phyloP scores from a whole-genome alignment of 2,329 filamentous ascomycete species.

The Xylaria sp. region DNA sequence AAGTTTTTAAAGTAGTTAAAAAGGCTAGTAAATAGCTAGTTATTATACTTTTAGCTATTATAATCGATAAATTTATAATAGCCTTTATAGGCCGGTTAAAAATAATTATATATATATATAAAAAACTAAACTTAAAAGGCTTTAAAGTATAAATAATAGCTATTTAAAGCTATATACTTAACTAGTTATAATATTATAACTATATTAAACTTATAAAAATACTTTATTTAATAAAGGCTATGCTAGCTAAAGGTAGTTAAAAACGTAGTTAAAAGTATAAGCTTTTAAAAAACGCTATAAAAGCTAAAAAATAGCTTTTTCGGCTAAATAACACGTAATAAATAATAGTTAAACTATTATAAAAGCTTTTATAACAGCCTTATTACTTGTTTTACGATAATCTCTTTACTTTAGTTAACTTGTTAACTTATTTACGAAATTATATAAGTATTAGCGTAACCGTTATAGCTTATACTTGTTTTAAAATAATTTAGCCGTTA shows the following conservation, averaged over 20 bases:
- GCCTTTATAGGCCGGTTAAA: no score
- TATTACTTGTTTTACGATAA: conserved; percentile 14
- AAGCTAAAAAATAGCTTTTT: neutral
- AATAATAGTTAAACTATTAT: neutral
- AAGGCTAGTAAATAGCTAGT: no score
- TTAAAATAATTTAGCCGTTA: neutral
- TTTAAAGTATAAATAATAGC: no score
- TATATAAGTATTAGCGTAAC: conserved; percentile 17
- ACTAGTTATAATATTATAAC: conserved; percentile 1
- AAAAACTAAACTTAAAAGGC: no score
- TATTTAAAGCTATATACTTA: neutral
- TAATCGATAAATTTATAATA: no score
- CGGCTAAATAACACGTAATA: conserved; percentile 9
- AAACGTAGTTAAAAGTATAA: no score
- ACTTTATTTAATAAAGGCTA: neutral
- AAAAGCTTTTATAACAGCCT: neutral
- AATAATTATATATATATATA: no score
- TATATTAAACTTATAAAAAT: neutral
- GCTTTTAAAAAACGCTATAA: neutral
- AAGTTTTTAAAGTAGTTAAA: no score
- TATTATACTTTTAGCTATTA: no score
- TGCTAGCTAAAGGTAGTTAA: no score
- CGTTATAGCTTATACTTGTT: neutral
- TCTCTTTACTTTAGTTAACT: neutral
- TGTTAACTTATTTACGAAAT: neutral